Conservation (phyloP, 257 asterid species). For the Nicotiana undulata region DNA sequence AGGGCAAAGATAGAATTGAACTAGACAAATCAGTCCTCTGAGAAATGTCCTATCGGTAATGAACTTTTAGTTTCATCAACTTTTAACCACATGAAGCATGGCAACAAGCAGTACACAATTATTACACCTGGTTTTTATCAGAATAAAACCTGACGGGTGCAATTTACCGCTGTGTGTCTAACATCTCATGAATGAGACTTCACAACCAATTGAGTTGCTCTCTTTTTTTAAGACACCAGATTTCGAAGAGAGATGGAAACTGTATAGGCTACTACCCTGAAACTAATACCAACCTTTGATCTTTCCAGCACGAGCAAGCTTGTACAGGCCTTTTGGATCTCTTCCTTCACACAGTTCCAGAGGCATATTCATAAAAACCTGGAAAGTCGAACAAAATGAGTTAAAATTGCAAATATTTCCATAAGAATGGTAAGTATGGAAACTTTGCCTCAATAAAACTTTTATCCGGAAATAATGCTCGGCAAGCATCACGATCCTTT, state of each 20-base stretch:
- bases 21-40: not conserved
- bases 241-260: not conserved
- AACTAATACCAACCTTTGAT: conserved; percentile 51
- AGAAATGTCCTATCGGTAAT: not conserved
- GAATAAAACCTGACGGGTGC: not conserved
- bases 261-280: not conserved
- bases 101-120: not conserved
- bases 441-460: conserved; percentile 71
- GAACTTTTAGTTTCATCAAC: not conserved
- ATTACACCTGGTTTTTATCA: too few species aligned
- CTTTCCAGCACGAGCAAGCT: conserved; percentile 94
- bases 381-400: not conserved
- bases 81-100: not conserved
- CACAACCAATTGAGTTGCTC: not conserved
- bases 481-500: conserved; percentile 94
- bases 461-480: conserved; percentile 58
- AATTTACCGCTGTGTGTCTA: not conserved
- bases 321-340: conserved; percentile 97
- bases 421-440: not conserved
- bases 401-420: not conserved
- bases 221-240: not conserved
- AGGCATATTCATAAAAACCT: conserved; percentile 95
- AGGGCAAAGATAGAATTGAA: not conserved
- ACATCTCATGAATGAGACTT: too few species aligned
- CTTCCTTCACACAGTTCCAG: conserved; percentile 80